Base-by-base conservation (phyloP, 202 grass and related monocot genomes). In the Schoenoplectus tabernaemontani region DNA sequence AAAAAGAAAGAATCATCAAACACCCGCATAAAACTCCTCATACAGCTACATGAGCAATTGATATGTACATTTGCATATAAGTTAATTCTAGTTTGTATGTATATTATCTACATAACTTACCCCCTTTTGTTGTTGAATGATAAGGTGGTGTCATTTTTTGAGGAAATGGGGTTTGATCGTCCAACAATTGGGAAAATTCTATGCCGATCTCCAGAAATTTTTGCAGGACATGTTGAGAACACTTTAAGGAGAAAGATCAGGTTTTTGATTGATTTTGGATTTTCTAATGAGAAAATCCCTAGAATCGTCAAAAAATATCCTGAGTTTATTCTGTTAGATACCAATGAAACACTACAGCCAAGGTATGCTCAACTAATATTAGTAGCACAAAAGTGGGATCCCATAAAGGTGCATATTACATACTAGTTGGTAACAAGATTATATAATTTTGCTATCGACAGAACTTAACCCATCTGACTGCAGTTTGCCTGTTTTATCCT, bases 301-400 rank as follows among this genome's bases (percentile, higher is more conserved):
- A 82, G 91, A 63, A 82, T 93, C 57, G 85, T 97, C 82, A 90
- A 63, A 84, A 97, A 97, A 80, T 97, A 93, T 84, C 91, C 89
- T 2, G 94, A 97, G 68, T 26, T 94, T 76, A 76, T 97, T 57
- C 74, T 97, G 75, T 88, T 94, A 80, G 94, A 97, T 74, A 89
- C 83, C 38, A 76, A 89, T 83, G 59, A 5, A 74, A 93, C 85
- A 76, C 36, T 97, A 59, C 84, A 94, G 8, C 86, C 91, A 59
- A 97, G 91, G 94, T 97, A 92, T 78, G 63, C 12, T n/a, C 10
- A 62, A 26, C 23, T 78, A 60, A 41, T 77, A 60, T 54, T 74
- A 5, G 26, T 74, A n/a, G 41, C 47, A 16, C 16, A 33, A 24
- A 74, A 67, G 64, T 64, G 13, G 5, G 30, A 15, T 67, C 63